Base-by-base conservation (phyloP, 169 alveolate genomes). In the Plasmodium inui region DNA sequence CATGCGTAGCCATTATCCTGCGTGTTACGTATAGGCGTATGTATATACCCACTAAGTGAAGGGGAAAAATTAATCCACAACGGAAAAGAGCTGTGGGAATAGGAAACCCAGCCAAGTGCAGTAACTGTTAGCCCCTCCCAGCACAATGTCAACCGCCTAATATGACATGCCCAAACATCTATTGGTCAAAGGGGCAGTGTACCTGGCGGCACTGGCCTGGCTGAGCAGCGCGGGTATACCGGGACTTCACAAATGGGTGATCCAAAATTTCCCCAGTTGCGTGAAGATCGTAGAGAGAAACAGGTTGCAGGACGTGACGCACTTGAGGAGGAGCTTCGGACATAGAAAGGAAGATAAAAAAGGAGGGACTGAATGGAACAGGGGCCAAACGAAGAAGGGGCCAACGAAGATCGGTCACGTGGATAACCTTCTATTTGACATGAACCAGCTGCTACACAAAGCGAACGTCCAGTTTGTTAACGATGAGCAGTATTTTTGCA, bases 361-460 rank as follows among this genome's bases (percentile, higher is more conserved):
- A 10, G 19, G 83, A 50, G 61, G 61, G 26, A 1, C 0, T 50
- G 26, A 19, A 26, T 30, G 32, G 34, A 14, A 22, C 17, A 22
- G 12, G 57, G 26, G n/a, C 2, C 71, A n/a, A 37, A 32, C 22
- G 10, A 14, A 22, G 28, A 22, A 22, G 57, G 26, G n/a, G 3
- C 71, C 32, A 37, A 32, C 22, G 10, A 67, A 19, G 22, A 73
- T 57, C 10, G 76, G 55, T 12, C 74, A 67, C 7, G 83, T 93
- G 0, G 97, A 95, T 55, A 92, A 93, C 46, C 80, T 95, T 2
- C 82, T 95, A 80, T 95, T 95, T 44, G 97, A 95, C 53, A 28
- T 95, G 61, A 95, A 95, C 55, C 97, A 95, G 67, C 78, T 95
- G 70, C 91, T 95, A 2, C 96, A 95, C 80, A 95, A 95, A 93